Evolutionary conservation across 331 rosid species (phyloP).

Genomic region (Cydonia oblonga): DNA sequence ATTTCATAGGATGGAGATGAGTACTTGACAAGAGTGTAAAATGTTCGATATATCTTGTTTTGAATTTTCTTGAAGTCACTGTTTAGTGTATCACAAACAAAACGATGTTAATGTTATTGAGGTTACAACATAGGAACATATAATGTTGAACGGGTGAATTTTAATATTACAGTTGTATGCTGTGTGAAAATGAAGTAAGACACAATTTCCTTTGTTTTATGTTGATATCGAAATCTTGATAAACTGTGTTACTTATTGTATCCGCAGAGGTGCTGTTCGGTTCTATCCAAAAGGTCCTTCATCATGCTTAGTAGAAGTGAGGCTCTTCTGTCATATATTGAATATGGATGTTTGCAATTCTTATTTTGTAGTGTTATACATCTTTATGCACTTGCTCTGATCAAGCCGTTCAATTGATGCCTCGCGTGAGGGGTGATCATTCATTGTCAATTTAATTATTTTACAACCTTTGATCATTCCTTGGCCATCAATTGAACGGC

Average conservation of each 20-base stretch:
- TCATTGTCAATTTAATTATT: neutral
- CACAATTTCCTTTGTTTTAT: neutral
- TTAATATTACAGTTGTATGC: neutral
- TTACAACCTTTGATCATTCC: neutral
- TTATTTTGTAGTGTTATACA: neutral
- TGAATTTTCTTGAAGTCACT: neutral
- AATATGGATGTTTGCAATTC: neutral
- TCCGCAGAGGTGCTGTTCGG: constrained; percentile 91
- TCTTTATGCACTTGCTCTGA: neutral
- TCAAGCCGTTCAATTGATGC: constrained; percentile 11
- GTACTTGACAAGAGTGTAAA: neutral
- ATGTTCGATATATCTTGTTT: neutral
- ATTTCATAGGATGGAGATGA: neutral
- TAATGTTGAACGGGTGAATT: neutral
- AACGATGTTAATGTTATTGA: neutral
- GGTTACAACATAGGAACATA: neutral
- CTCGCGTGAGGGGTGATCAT: neutral
- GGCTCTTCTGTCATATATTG: constrained; percentile 18
- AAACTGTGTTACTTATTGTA: constrained; percentile 16
- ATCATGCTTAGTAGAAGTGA: constrained; percentile 73
- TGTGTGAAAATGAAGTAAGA: neutral
- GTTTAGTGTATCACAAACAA: neutral
- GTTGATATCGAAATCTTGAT: constrained; percentile 14
- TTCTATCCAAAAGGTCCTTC: constrained; percentile 86
- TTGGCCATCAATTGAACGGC: neutral